Evolutionary conservation across 208 protist species (phyloP).

Genomic region (Perkinsela sp.): DNA sequence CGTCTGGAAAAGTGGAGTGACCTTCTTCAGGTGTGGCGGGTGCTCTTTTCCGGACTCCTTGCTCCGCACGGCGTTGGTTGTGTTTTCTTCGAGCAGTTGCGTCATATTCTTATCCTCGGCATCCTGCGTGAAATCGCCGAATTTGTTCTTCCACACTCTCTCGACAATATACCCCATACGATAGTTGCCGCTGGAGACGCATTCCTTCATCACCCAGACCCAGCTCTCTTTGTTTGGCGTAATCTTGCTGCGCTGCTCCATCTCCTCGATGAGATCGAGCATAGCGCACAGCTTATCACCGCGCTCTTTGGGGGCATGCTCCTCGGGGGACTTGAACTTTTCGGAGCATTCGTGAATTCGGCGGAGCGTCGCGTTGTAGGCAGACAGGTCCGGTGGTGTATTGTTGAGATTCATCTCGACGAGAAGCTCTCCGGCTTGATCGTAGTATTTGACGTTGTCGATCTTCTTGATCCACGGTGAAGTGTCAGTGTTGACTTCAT

Average conservation of each 20-base stretch:
- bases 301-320: slow-evolving; percentile 11
- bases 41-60: slow-evolving; percentile 49
- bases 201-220: slow-evolving; percentile 49
- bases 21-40: slow-evolving; percentile 14
- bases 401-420: slow-evolving; percentile 63
- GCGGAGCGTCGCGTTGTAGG: slow-evolving; percentile 52
- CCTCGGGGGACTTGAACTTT: slow-evolving; percentile 16
- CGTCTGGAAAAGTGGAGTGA: not conserved
- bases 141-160: slow-evolving; percentile 34
- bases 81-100: slow-evolving; percentile 36
- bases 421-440: slow-evolving; percentile 51
- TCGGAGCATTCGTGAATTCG: slow-evolving; percentile 30
- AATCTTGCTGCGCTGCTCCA: slow-evolving; percentile 50
- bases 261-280: slow-evolving; percentile 56
- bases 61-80: slow-evolving; percentile 35
- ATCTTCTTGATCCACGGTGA: slow-evolving; percentile 48
- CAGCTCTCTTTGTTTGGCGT: slow-evolving; percentile 51
- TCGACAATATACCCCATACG: slow-evolving; percentile 39
- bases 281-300: slow-evolving; percentile 63
- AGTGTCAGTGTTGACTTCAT: slow-evolving; percentile 50
- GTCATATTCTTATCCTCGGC: slow-evolving; percentile 13
- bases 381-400: slow-evolving; percentile 49
- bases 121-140: slow-evolving; percentile 7
- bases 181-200: slow-evolving; percentile 40
- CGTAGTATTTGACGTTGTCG: slow-evolving; percentile 40